A percentile compares a stretch with the other conserved stretches of the same genome.
Evolutionary conservation across 228 moss, liverwort and hornwort genomes (phyloP).

Genomic region (Sphagnum fallax): DNA sequence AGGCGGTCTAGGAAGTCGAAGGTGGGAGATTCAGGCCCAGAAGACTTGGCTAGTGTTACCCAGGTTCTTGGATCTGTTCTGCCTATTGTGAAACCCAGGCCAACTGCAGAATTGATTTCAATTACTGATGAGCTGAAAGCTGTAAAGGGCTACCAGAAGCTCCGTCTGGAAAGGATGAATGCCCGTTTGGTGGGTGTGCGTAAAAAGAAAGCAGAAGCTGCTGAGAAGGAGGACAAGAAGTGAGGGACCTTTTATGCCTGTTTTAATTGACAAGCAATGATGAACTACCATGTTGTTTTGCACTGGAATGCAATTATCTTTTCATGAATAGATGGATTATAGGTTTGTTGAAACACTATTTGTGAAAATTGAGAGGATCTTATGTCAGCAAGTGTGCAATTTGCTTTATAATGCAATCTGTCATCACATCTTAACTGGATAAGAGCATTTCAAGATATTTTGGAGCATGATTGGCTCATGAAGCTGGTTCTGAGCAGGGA

Average conservation of each 20-base stretch:
- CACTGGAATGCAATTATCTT: no score
- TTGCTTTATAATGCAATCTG: no score
- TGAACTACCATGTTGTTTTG: no score
- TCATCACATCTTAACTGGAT: no score
- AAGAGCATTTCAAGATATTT: no score
- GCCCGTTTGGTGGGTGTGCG: constrained; percentile 19
- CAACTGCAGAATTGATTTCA: constrained; percentile 19
- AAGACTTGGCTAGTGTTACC: constrained; percentile 23
- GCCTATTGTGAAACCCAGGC: constrained; percentile 18
- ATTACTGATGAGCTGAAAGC: constrained; percentile 20
- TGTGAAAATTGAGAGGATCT: no score
- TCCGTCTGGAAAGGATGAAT: constrained; percentile 28
- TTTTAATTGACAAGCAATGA: no score
- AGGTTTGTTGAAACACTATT: no score
- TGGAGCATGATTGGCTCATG: no score
- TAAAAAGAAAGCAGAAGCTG: constrained; percentile 25
- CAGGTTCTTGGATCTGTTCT: constrained; percentile 30
- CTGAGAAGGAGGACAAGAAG: constrained; percentile 38
- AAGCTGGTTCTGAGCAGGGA: no score
- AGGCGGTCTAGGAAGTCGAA: constrained; percentile 22
- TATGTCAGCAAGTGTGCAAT: no score
- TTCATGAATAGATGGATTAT: no score
- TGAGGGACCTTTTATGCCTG: neutral
- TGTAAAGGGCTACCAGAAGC: constrained; percentile 19
- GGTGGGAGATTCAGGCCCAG: constrained; percentile 22